phyloP scores from a whole-genome alignment of 2,329 filamentous ascomycete genomes.

The Coleophoma eucalyptorum region DNA sequence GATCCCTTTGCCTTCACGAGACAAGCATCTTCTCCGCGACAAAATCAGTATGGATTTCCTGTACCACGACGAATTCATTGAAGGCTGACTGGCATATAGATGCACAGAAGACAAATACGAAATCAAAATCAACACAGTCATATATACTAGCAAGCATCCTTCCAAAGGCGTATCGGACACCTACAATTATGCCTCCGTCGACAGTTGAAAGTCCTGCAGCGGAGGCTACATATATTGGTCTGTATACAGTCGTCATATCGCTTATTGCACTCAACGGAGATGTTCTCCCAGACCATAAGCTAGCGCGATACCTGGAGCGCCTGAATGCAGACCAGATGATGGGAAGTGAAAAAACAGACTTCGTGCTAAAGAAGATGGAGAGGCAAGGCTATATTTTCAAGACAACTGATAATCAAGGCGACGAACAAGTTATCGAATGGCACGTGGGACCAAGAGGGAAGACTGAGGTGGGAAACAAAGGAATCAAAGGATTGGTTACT shows the following conservation, averaged over 20 bases:
- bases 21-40: conserved; percentile 78
- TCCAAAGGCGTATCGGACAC: conserved; percentile 61
- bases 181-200: conserved; percentile 65
- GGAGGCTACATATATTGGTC: conserved; percentile 75
- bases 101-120: conserved; percentile 40
- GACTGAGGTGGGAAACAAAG: conserved; percentile 76
- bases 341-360: conserved; percentile 71
- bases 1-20: conserved; percentile 73
- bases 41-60: conserved; percentile 58
- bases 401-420: conserved; percentile 63
- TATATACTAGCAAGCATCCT: conserved; percentile 78
- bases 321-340: conserved; percentile 72
- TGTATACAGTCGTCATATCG: conserved; percentile 78
- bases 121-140: conserved; percentile 53
- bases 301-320: conserved; percentile 70
- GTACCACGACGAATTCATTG: too few relatives aligned
- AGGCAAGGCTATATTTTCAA: conserved; percentile 81
- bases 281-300: conserved; percentile 70
- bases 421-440: conserved; percentile 77
- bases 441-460: conserved; percentile 81
- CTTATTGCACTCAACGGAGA: conserved; percentile 74
- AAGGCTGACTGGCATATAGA: conserved; percentile 8
- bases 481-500: conserved; percentile 67
- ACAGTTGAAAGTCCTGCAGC: conserved; percentile 59
- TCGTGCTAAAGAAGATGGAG: conserved; percentile 69